Conservation (phyloP, 2,329 filamentous ascomycete genomes). For the Dryadomyces quercivorus region DNA sequence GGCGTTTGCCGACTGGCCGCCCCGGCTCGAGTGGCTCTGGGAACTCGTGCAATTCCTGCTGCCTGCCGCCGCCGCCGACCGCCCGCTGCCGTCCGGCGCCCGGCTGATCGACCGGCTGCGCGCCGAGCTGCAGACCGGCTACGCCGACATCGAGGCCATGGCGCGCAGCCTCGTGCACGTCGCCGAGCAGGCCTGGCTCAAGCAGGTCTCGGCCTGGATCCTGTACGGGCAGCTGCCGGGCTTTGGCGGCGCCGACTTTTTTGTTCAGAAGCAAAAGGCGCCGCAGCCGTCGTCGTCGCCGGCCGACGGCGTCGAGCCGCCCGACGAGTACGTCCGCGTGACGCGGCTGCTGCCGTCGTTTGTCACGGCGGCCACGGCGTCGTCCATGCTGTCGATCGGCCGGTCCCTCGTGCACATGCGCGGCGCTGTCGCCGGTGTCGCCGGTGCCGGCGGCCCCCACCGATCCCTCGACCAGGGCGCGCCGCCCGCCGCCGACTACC, state of each 20-base stretch:
- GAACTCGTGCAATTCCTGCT: conserved; percentile 58
- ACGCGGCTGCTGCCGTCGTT: conserved; percentile 62
- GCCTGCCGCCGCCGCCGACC: conserved; percentile 11
- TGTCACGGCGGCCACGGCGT: conserved; percentile 59
- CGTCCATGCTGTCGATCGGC: conserved; percentile 83
- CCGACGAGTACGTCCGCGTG: conserved; percentile 44
- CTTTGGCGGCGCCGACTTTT: conserved; percentile 76
- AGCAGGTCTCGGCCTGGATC: conserved; percentile 82
- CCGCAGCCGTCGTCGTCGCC: conserved; percentile 17
- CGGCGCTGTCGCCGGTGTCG: conserved; percentile 17
- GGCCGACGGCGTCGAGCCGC: not conserved
- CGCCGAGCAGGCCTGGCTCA: conserved; percentile 84
- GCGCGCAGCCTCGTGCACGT: conserved; percentile 60
- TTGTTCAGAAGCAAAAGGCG: conserved; percentile 43
- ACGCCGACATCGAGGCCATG: conserved; percentile 69
- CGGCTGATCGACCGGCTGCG: conserved; percentile 67
- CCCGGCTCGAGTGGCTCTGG: conserved; percentile 79
- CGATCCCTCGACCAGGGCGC: too few relatives aligned
- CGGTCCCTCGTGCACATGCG: conserved; percentile 78
- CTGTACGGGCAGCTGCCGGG: conserved; percentile 74
- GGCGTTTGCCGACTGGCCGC: conserved; percentile 79
- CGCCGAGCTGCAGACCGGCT: conserved; percentile 72
- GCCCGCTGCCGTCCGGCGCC: conserved; percentile 48
- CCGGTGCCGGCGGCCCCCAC: not conserved
- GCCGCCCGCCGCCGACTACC: conserved; percentile 17